Evolutionary conservation across 495 filamentous ascomycete genomes (phyloP).

Genomic region (Tetracladium setigerum): DNA sequence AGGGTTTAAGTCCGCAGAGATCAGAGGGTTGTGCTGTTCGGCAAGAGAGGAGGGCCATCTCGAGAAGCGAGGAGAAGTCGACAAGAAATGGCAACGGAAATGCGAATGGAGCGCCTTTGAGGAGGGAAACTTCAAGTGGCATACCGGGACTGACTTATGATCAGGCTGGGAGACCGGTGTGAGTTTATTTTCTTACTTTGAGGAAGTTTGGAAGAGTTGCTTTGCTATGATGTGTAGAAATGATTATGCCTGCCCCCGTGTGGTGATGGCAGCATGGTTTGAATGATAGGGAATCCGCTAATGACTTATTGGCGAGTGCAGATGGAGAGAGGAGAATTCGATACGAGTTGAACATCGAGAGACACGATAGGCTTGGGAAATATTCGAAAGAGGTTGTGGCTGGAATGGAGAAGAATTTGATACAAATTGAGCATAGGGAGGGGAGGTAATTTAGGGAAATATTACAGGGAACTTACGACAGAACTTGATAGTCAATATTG

Average conservation of each 20-base stretch:
- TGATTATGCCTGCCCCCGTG: not conserved
- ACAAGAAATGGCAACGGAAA: not conserved
- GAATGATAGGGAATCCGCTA: no score
- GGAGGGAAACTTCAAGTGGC: conserved; percentile 10
- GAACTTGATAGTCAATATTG: no score
- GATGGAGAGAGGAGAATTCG: conserved; percentile 13
- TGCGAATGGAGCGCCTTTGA: conserved; percentile 1
- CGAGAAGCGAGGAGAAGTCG: not conserved
- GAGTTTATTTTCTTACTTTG: not conserved
- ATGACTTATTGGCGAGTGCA: not conserved
- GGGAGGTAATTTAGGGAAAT: no score
- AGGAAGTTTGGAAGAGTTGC: not conserved
- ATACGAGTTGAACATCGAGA: conserved; percentile 4
- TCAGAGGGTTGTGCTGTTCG: not conserved
- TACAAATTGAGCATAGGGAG: no score
- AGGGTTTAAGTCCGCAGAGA: no score
- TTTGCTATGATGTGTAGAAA: not conserved
- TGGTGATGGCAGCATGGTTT: no score
- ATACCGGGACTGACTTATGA: conserved; percentile 16
- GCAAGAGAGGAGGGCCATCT: no score
- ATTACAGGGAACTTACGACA: no score
- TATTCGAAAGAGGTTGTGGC: no score
- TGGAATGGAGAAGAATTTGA: no score
- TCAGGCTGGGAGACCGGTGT: conserved; percentile 16
- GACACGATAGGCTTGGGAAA: not conserved